phyloP scores from a whole-genome alignment of 495 filamentous ascomycete species.

The Annulohypoxylon nitens region DNA sequence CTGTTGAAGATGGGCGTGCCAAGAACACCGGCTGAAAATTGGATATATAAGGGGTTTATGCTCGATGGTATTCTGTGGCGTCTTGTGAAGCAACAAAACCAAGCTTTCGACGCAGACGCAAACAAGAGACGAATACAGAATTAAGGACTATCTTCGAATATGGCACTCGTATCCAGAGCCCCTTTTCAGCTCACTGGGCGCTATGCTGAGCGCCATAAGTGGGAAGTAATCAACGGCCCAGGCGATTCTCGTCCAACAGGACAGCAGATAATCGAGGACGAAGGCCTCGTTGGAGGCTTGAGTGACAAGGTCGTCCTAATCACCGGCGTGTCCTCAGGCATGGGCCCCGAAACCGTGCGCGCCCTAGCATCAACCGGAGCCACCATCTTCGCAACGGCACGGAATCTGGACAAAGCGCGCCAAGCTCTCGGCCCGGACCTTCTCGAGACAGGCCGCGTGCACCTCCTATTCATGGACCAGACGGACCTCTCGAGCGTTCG shows the following conservation, averaged over 20 bases:
- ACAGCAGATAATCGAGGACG: conserved; percentile 61
- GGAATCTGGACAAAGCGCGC: conserved; percentile 53
- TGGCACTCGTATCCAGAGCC: conserved; percentile 31
- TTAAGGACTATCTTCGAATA: neutral
- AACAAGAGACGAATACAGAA: neutral
- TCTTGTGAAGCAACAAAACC: neutral
- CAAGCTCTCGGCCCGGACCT: conserved; percentile 51
- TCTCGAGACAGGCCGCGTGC: conserved; percentile 46
- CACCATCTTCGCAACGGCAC: conserved; percentile 59
- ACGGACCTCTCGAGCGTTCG: conserved; percentile 60
- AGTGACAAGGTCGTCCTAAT: conserved; percentile 63
- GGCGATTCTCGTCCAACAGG: conserved; percentile 64
- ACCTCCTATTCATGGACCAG: conserved; percentile 59
- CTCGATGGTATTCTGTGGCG: neutral
- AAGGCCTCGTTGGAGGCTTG: conserved; percentile 56
- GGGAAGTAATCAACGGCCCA: conserved; percentile 54
- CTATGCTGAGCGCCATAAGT: conserved; percentile 33
- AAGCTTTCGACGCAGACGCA: neutral
- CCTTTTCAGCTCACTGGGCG: conserved; percentile 39
- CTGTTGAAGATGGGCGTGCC: neutral
- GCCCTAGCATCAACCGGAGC: conserved; percentile 63
- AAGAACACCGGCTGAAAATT: too few species aligned
- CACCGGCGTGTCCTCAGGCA: conserved; percentile 66
- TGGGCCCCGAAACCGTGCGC: conserved; percentile 65
- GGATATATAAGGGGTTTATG: conserved; percentile 3